Conservation (phyloP, 805 yeast genomes). For the Cyberlindnera mycetangii region DNA sequence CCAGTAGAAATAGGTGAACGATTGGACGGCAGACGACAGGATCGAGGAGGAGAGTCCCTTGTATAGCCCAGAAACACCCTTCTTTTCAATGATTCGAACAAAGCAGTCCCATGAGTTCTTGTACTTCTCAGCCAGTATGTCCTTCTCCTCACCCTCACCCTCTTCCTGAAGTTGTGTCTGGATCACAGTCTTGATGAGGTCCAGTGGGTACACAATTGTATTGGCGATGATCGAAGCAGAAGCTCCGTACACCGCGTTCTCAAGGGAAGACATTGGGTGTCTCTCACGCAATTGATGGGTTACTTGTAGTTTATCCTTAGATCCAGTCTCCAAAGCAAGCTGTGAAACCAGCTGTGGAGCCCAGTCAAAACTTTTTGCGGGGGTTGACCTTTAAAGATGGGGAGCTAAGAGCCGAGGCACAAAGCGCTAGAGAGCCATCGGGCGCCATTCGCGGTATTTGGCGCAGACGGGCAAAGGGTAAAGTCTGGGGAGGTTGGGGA, state of each 20-base stretch:
- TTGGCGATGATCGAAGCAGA: slow-evolving; percentile 80
- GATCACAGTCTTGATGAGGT: slow-evolving; percentile 69
- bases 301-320: no score
- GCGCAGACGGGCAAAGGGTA: neutral
- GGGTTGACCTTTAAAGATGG: neutral
- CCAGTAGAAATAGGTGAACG: slow-evolving; percentile 86
- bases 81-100: slow-evolving; percentile 47
- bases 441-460: no score
- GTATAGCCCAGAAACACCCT: slow-evolving; percentile 70
- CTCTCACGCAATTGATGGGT: no score
- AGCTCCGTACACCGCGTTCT: slow-evolving; percentile 80
- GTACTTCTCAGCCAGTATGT: slow-evolving; percentile 35
- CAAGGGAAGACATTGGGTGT: slow-evolving; percentile 46
- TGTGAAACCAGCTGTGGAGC: no score
- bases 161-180: slow-evolving; percentile 55
- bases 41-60: slow-evolving; percentile 67
- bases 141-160: slow-evolving; percentile 6
- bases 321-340: no score
- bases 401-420: slow-evolving; percentile 1
- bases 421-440: no score
- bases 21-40: slow-evolving; percentile 70
- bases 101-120: slow-evolving; percentile 62
- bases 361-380: neutral
- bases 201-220: slow-evolving; percentile 76
- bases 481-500: no score